Base-by-base conservation (phyloP, 345 rosid species). In the Eucalyptus cladocalyx region DNA sequence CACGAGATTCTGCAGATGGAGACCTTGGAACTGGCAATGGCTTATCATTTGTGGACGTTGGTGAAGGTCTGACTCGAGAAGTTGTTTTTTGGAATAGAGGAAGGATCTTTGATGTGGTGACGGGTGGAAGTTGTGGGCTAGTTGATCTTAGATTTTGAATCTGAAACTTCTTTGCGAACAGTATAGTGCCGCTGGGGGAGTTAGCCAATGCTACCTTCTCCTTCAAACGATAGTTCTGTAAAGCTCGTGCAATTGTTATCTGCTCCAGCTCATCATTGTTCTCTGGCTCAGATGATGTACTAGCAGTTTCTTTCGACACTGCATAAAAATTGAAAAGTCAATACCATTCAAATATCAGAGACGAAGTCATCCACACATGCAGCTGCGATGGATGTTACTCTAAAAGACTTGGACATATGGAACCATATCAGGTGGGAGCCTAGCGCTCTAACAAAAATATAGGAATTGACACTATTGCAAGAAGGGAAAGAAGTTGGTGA, bases 291-390 rank as follows among this genome's bases (percentile, higher is more conserved):
- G 96, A 93, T 87, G 97, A 91, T 86, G 98, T 93, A 88, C 94
- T 96, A 54, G 97, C 94, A 88, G 98, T 92, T 95, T 96, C 99
- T 94, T 98, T 98, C 2, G 97, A 98, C 98, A 98, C 99, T 98
- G 95, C 89, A 89, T 40, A 88, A 50, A 89, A 91, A 76, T 47
- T 47, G 90, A 87, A 85, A 88, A 58, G 43, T 65, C n/a, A 86
- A 40, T 62, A 54, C 14, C 19, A 81, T 51, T n/a, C 24, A 12
- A 45, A 51, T 40, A 76, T 76, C 30, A 76, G 85, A 76, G 47
- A 76, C 8, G 7, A 40, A 42, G 47, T 76, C 85, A 76, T 76
- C 85, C 16, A 76, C 85, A 76, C 30, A 21, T 76, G 85, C 28
- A 6, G 47, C 85, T 4, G 28, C 6, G 3, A 76, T 76, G 47